Evolutionary conservation across 768 basidiomycete genomes (phyloP).

Genomic region (Ramaria sp.): DNA sequence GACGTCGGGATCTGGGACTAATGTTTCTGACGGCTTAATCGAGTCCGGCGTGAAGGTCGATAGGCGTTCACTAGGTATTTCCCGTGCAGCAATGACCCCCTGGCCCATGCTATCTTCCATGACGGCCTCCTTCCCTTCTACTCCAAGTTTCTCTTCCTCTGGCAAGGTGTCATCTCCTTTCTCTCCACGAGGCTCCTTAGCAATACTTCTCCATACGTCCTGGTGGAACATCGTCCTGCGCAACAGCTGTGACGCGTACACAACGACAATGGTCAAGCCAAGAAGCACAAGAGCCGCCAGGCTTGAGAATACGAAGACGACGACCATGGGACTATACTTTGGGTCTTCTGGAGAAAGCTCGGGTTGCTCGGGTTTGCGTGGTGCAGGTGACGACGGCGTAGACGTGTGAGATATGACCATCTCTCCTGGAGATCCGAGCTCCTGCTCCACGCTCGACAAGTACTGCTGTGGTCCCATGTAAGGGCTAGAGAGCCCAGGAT

Average conservation of each 20-base stretch:
- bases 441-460: background rate
- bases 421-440: background rate
- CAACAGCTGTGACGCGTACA: background rate
- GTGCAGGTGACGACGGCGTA: conserved; percentile 2
- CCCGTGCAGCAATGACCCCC: background rate
- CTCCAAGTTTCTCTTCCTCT: background rate
- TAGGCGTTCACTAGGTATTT: background rate
- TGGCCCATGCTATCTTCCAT: background rate
- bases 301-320: conserved; percentile 1
- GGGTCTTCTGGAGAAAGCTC: background rate
- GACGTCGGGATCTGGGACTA: background rate
- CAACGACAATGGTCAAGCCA: conserved; percentile 1
- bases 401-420: background rate
- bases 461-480: conserved; percentile 6
- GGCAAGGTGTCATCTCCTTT: background rate
- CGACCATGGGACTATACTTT: conserved; percentile 6
- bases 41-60: background rate
- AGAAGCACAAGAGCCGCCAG: conserved; percentile 4
- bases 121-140: background rate
- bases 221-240: background rate
- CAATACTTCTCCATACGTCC: background rate
- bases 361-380: background rate
- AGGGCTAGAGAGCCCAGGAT: conserved; percentile 7
- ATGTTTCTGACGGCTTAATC: background rate
- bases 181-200: background rate